phyloP scores from a whole-genome alignment of 306 rosid genomes.

The Herpetospermum pedunculosum region DNA sequence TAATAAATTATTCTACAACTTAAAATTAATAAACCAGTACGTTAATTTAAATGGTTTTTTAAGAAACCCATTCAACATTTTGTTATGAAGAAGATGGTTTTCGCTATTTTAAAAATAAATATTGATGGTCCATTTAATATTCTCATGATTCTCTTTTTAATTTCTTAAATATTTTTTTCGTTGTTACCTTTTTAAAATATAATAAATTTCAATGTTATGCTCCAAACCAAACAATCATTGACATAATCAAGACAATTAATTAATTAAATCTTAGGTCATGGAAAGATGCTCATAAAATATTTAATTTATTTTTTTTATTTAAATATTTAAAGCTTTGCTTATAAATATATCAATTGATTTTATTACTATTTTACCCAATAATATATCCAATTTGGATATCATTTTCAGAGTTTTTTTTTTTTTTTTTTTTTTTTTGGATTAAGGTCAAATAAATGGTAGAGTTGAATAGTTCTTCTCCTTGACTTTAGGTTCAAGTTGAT shows the following conservation, averaged over 20 bases:
- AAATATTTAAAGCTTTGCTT: not conserved
- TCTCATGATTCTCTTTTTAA: not conserved
- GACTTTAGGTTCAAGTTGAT: slow-evolving; percentile 8
- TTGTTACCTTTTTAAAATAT: not conserved
- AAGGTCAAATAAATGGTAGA: not conserved
- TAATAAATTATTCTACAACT: not conserved
- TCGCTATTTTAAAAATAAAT: not conserved
- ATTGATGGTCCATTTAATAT: not conserved
- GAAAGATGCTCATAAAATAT: not conserved
- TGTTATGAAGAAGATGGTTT: not conserved
- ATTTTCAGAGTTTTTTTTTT: not conserved
- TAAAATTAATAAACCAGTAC: not conserved
- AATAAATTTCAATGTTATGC: not conserved
- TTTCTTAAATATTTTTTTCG: not conserved
- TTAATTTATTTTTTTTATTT: too few relatives aligned
- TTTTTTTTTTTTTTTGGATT: not conserved
- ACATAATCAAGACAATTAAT: not conserved
- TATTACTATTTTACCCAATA: not conserved
- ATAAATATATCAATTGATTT: not conserved
- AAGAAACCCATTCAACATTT: not conserved
- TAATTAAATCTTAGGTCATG: not conserved
- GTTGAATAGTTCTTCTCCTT: slow-evolving; percentile 6
- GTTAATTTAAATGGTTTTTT: not conserved
- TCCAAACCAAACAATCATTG: not conserved
- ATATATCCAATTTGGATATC: not conserved